Base-by-base conservation (phyloP, 2,329 filamentous ascomycete genomes). In the Thielaviopsis ethacetica region DNA sequence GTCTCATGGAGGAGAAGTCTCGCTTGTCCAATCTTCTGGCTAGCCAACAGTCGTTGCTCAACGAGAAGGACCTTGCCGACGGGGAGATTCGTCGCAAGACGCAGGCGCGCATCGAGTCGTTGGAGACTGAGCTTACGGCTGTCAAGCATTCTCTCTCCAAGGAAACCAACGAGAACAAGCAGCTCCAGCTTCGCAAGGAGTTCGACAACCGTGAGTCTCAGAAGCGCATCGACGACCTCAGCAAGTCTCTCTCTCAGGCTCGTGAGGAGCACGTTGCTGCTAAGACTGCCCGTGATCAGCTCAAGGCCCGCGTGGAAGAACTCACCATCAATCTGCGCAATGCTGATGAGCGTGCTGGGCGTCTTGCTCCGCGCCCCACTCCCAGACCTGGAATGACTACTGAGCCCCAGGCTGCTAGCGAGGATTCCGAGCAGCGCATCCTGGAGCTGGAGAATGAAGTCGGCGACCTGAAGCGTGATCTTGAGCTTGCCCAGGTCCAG, bases 171-270 rank as follows among this genome's bases (percentile, higher is more conserved):
- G 91, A 95, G 63, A 81, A 78, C 64, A 94, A 91, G 75, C 91
- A 94, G 69, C 74, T 86, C 38, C 78, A 86, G 61, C 75, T 93
- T 56, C 83, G 91, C 60, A 90, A 94, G 66, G 91, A 97, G 67
- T 96, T 88, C 63, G 93, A 98, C 62, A 81, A 85, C 50, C 85
- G 89, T 64, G 89, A 97, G 68, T 84, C 81, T 56, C 89, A 95
- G 69, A 93, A 90, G 70, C 83, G 91, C 56, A 93, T 97, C 62
- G 91, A 98, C 64, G 91, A 97, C 66, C 80, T 98, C 53, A 85
- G 91, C 63, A 77, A 84, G 34, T 91, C 82, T 65, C 75, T 96
- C 49, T 79, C 88, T 64, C 82, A 89, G 62, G 82, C 85, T 56
- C 88, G 91, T 52, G 91, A 97, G 69, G 90, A 96, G 65, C 80